Evolutionary conservation across 208 protist species (phyloP).

Genomic region (Lotmaria passim): DNA sequence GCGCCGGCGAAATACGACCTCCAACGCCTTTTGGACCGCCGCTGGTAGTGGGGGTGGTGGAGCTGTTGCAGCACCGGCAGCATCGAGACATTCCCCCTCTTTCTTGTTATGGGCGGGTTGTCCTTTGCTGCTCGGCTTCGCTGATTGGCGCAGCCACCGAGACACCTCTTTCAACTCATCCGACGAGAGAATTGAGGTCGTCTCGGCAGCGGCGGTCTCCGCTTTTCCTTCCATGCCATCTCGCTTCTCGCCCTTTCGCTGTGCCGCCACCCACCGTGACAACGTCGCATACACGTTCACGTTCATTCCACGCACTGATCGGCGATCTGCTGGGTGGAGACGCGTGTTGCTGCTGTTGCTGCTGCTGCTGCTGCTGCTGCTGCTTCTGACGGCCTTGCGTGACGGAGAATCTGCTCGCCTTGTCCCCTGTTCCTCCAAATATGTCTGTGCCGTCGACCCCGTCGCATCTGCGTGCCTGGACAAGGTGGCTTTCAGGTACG

Average conservation of each 20-base stretch:
- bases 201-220: not conserved
- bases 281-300: not conserved
- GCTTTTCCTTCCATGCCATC: not conserved
- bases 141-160: not conserved
- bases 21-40: conserved; percentile 5
- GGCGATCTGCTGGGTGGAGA: not conserved
- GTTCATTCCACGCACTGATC: not conserved
- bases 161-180: not conserved
- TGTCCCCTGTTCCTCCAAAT: too few relatives aligned
- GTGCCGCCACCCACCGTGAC: not conserved
- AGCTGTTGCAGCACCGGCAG: not conserved
- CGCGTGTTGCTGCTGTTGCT: not conserved
- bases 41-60: not conserved
- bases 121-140: not conserved
- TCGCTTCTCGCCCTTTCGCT: not conserved
- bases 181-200: not conserved
- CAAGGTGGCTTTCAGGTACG: not conserved
- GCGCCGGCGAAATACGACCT: not conserved
- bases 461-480: conserved; percentile 13
- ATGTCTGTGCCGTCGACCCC: not conserved
- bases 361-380: not conserved
- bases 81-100: too few relatives aligned
- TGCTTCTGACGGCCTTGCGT: not conserved
- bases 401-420: too few relatives aligned
- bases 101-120: not conserved